These are phyloP conservation scores for Boletus huronensis DNA, from an alignment of 768 basidiomycete species.

Conservation along the genomic window DNA sequence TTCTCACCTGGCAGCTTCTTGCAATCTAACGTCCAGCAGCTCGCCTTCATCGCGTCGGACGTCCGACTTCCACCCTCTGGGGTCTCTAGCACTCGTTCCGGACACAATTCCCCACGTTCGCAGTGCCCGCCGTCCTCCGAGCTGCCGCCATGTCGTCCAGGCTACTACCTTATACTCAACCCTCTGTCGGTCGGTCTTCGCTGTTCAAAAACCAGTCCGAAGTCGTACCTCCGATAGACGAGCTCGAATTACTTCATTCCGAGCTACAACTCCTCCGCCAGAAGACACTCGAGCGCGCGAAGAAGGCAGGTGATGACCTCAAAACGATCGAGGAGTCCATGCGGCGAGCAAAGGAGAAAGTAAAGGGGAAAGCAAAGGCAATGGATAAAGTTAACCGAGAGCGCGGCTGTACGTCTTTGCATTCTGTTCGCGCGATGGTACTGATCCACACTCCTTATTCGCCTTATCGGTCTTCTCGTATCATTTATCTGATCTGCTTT, in stretches of 20 bases:
- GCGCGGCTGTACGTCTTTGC: slow-evolving; percentile 63
- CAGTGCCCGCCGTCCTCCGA: slow-evolving; percentile 16
- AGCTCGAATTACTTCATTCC: slow-evolving; percentile 60
- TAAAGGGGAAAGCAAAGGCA: slow-evolving; percentile 67
- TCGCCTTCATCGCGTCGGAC: slow-evolving; percentile 16
- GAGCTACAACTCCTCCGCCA: slow-evolving; percentile 57
- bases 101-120: slow-evolving; percentile 4
- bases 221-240: slow-evolving; percentile 65
- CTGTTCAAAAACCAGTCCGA: slow-evolving; percentile 65
- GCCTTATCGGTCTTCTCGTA: slow-evolving; percentile 14
- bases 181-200: slow-evolving; percentile 51
- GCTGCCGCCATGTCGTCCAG: slow-evolving; percentile 56
- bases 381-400: slow-evolving; percentile 71
- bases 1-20: slow-evolving; percentile 22
- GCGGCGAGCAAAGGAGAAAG: slow-evolving; percentile 72
- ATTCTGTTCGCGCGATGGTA: slow-evolving; percentile 1
- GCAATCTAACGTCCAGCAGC: slow-evolving; percentile 16
- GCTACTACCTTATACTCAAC: slow-evolving; percentile 47
- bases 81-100: slow-evolving; percentile 9
- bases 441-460: slow-evolving; percentile 12
- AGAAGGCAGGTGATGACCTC: slow-evolving; percentile 75
- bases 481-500: slow-evolving; percentile 2
- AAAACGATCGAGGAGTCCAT: slow-evolving; percentile 72
- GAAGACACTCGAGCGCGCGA: slow-evolving; percentile 56
- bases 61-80: slow-evolving; percentile 10